Evolutionary conservation across 805 yeast genomes (phyloP), one percentile per base, ranked within the genome.

Genomic region (Saturnispora sanitii): DNA sequence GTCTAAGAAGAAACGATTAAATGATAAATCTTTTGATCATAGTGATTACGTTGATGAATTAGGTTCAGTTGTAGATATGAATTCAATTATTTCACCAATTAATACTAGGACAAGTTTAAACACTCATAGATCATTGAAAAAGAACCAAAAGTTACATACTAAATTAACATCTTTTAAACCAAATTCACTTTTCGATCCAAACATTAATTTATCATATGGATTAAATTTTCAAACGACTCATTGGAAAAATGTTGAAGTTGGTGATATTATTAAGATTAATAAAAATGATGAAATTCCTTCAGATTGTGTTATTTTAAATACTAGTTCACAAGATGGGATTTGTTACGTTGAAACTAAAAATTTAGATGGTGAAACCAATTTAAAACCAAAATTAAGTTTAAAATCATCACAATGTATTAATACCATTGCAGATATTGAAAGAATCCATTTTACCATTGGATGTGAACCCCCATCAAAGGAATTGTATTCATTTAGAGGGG

Each of bases 201-300:
- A 50, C 29, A 44, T 52, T 25, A 49, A 51, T 3, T 56, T 62
- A 2, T 44, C 61, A 6, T 61, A 58, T 26, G 49, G 51, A 4
- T 66, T 66, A n/a, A 50, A 50, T 28, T 58, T 58, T 30, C 44
- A 44, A 19, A 53, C 50, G 19, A 46, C 45, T 13, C 55, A 52
- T 43, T 82, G 92, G 92, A 81, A 81, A 57, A 75, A 73, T 50
- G 73, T 82, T 27, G 60, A 64, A 33, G 87, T 82, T 20, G 94
- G 94, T 47, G 88, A 82, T 50, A 65, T 82, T 37, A 69, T 82
- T 20, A 66, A 88, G 51, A 68, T 82, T 20, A 73, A 79, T 46
- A 75, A 76, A 48, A 77, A 82, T 53, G 92, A 82, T 54, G 90
- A 82, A 61, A 70, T 81, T 6, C 94, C 94, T 1, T 87, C 90